Percentiles rank a stretch among this genome's conserved stretches.
Evolutionary conservation across 2,329 filamentous ascomycete genomes (phyloP).

Genomic region (Camptophora hylomeconis): DNA sequence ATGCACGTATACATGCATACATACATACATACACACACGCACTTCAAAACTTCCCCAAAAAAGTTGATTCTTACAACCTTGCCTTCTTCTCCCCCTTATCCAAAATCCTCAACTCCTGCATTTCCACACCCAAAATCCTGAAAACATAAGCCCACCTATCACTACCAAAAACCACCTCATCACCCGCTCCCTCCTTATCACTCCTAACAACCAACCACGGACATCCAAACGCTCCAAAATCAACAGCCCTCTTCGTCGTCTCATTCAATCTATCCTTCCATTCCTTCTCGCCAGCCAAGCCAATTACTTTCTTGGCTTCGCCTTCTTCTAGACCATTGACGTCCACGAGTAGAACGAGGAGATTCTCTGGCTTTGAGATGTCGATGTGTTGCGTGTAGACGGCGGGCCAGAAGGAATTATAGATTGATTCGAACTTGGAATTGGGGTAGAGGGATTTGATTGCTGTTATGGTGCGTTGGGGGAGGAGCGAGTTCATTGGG

Average conservation of each 20-base stretch:
- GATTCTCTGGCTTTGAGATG: constrained; percentile 44
- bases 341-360: constrained; percentile 30
- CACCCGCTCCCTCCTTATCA: constrained; percentile 37
- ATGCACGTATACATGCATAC: too few species aligned
- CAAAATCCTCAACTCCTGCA: constrained; percentile 20
- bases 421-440: constrained; percentile 38
- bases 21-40: too few species aligned
- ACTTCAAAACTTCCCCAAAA: too few species aligned
- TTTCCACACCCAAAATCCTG: constrained; percentile 45
- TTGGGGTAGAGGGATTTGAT: constrained; percentile 46
- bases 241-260: constrained; percentile 48
- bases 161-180: constrained; percentile 65
- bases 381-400: constrained; percentile 52
- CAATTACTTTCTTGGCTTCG: constrained; percentile 45
- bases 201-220: constrained; percentile 51
- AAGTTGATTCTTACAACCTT: too few species aligned
- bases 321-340: constrained; percentile 31
- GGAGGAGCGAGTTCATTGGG: constrained; percentile 34
- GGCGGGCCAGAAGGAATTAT: constrained; percentile 42
- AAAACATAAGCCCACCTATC: constrained; percentile 63
- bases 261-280: constrained; percentile 42
- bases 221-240: constrained; percentile 56
- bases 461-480: constrained; percentile 53
- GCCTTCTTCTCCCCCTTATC: constrained; percentile 3
- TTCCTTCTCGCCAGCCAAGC: constrained; percentile 36